Percentiles rank a stretch among this genome's conserved stretches.
Conservation (phyloP, 2,329 filamentous ascomycete species). For the Bipolaris sorokiniana region DNA sequence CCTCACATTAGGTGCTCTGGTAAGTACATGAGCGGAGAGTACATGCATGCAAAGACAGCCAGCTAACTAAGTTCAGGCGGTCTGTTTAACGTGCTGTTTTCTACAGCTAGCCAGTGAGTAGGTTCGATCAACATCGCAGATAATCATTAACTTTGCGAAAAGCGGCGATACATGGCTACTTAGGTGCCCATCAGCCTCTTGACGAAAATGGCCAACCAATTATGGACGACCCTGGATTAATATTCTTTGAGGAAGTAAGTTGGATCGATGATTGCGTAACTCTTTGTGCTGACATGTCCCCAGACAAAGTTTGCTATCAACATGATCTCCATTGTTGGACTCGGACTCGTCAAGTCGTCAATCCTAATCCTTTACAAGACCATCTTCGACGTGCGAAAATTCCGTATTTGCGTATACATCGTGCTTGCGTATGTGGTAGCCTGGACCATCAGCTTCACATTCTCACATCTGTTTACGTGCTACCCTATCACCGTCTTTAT, state of each 20-base stretch:
- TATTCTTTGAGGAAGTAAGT: slow-evolving; percentile 31
- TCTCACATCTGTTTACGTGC: slow-evolving; percentile 37
- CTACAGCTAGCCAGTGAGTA: slow-evolving; percentile 30
- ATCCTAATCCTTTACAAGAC: slow-evolving; percentile 40
- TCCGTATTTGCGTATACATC: slow-evolving; percentile 28
- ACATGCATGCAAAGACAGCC: neutral
- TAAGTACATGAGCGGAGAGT: slow-evolving; percentile 13
- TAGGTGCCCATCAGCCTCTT: slow-evolving; percentile 30
- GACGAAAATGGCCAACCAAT: slow-evolving; percentile 26
- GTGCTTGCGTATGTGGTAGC: slow-evolving; percentile 28
- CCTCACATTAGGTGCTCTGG: slow-evolving; percentile 29
- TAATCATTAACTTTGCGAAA: neutral
- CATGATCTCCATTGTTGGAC: slow-evolving; percentile 33
- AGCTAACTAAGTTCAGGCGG: slow-evolving; percentile 17
- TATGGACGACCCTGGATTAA: slow-evolving; percentile 32
- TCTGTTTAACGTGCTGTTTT: slow-evolving; percentile 29
- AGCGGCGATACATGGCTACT: slow-evolving; percentile 31
- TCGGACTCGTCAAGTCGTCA: slow-evolving; percentile 39
- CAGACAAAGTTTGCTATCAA: slow-evolving; percentile 39
- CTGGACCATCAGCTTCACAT: slow-evolving; percentile 35
- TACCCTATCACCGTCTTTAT: slow-evolving; percentile 37
- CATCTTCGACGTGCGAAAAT: slow-evolving; percentile 33
- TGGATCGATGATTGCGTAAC: no score
- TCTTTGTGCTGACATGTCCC: neutral
- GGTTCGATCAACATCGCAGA: neutral